A percentile compares a stretch with the other conserved stretches of the same genome.
phyloP scores from a whole-genome alignment of 1,139 yeast species.

The Blastobotrys raffinosifermentans region DNA sequence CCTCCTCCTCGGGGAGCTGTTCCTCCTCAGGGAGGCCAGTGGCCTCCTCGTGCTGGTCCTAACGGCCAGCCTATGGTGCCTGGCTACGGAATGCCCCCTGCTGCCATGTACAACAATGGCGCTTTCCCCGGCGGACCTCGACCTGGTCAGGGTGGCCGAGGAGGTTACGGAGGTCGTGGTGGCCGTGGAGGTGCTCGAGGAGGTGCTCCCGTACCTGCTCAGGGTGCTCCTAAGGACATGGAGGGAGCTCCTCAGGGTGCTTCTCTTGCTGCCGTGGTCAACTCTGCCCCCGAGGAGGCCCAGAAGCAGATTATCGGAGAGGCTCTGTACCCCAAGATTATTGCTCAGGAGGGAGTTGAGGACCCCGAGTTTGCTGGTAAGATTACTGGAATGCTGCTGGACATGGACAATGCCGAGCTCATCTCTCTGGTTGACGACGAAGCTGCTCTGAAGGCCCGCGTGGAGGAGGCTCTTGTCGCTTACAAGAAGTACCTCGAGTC shows the following conservation, averaged over 20 bases:
- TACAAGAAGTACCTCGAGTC: constrained; percentile 33
- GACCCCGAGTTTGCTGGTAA: constrained; percentile 97
- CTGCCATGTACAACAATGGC: constrained; percentile 61
- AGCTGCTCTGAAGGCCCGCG: constrained; percentile 82
- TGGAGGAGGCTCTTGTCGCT: constrained; percentile 92
- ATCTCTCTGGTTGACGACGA: constrained; percentile 79
- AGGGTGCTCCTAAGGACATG: not conserved
- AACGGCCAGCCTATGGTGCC: constrained; percentile 29
- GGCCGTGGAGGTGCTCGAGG: constrained; percentile 18
- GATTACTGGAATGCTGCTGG: constrained; percentile 98
- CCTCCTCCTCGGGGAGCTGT: constrained; percentile 59
- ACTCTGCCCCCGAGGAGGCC: constrained; percentile 57
- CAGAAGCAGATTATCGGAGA: constrained; percentile 97
- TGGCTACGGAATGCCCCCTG: constrained; percentile 74
- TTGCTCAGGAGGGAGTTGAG: constrained; percentile 74
- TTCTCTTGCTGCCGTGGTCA: constrained; percentile 32
- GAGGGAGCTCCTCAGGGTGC: constrained; percentile 19
- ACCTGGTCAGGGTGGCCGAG: constrained; percentile 29
- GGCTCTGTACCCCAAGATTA: constrained; percentile 92
- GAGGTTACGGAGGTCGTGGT: constrained; percentile 31
- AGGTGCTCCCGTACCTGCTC: constrained; percentile 13
- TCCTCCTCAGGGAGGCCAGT: constrained; percentile 42
- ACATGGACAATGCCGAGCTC: constrained; percentile 89
- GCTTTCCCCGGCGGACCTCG: constrained; percentile 45
- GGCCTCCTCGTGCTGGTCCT: constrained; percentile 23